These are phyloP conservation scores for Geopyxis carbonaria DNA, from an alignment of 495 filamentous ascomycete genomes.

Conservation along the genomic window DNA sequence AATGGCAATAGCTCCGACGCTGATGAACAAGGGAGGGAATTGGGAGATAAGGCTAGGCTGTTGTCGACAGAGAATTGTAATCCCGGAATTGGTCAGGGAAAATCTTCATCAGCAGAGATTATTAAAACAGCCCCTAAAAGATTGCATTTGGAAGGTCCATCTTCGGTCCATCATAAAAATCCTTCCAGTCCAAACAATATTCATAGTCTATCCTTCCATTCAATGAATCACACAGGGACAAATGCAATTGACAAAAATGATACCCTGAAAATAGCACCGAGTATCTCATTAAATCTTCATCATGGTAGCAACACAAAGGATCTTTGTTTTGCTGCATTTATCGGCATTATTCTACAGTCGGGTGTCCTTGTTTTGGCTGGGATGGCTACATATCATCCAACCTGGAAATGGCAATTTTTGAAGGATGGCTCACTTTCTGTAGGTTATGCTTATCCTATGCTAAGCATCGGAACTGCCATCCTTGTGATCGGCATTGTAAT, in stretches of 20 bases:
- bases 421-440: constrained; percentile 4
- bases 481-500: constrained; percentile 10
- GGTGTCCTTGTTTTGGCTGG: constrained; percentile 10
- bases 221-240: too few relatives aligned
- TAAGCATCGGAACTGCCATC: constrained; percentile 9
- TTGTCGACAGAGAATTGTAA: too few relatives aligned
- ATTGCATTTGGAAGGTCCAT: not conserved
- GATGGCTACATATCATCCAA: constrained; percentile 1
- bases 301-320: not conserved
- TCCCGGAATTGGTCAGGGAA: too few relatives aligned
- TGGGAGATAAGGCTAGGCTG: too few relatives aligned
- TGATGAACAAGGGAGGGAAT: too few relatives aligned
- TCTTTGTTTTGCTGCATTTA: constrained; percentile 5
- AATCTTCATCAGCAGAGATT: too few relatives aligned
- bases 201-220: not conserved
- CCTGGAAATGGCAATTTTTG: not conserved
- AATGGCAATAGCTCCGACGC: too few relatives aligned
- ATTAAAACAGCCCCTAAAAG: too few relatives aligned
- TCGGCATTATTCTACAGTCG: constrained; percentile 11
- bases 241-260: too few relatives aligned
- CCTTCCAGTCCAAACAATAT: not conserved
- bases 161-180: not conserved
- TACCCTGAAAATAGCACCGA: constrained; percentile 8
- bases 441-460: constrained; percentile 5
- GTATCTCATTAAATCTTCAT: constrained; percentile 9